phyloP scores from a whole-genome alignment of 306 rosid genomes.

The Phaseolus lunatus region DNA sequence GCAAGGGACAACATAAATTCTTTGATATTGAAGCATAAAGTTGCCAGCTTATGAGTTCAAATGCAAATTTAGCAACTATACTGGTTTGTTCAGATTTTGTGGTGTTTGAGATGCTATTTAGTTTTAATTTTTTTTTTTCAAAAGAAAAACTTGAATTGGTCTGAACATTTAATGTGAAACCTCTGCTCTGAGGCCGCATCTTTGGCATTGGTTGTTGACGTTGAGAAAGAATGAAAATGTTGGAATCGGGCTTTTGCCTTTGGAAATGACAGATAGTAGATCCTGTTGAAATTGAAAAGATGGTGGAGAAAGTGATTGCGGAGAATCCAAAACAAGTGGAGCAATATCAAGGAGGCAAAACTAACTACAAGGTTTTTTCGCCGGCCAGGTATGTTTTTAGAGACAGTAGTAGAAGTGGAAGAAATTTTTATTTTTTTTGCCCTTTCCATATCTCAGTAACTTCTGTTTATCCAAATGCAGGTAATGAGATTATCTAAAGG shows the following conservation, averaged over 20 bases:
- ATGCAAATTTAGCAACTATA: slow-evolving; percentile 3
- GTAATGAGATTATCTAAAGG: slow-evolving; percentile 93
- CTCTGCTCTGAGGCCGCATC: slow-evolving; percentile 16
- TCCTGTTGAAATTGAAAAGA: slow-evolving; percentile 81
- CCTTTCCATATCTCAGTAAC: slow-evolving; percentile 10
- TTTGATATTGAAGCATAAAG: neutral
- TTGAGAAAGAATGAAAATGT: slow-evolving; percentile 30
- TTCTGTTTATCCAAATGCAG: slow-evolving; percentile 50
- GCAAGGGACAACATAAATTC: neutral
- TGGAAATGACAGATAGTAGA: slow-evolving; percentile 73
- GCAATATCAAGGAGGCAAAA: slow-evolving; percentile 86
- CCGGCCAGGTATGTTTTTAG: slow-evolving; percentile 97
- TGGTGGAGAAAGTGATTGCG: slow-evolving; percentile 76
- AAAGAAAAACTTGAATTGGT: neutral
- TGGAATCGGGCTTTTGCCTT: slow-evolving; percentile 21
- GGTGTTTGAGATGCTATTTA: slow-evolving; percentile 17
- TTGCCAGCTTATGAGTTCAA: neutral
- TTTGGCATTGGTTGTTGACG: slow-evolving; percentile 9
- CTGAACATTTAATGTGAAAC: slow-evolving; percentile 1
- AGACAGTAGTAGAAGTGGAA: slow-evolving; percentile 38
- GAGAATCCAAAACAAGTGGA: slow-evolving; percentile 94
- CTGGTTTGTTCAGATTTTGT: slow-evolving; percentile 1
- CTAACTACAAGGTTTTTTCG: slow-evolving; percentile 85
- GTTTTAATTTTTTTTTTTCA: neutral
- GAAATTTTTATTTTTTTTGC: neutral